Base-by-base conservation (phyloP, 176 grass and related monocot species). In the Urochloa ruziziensis region DNA sequence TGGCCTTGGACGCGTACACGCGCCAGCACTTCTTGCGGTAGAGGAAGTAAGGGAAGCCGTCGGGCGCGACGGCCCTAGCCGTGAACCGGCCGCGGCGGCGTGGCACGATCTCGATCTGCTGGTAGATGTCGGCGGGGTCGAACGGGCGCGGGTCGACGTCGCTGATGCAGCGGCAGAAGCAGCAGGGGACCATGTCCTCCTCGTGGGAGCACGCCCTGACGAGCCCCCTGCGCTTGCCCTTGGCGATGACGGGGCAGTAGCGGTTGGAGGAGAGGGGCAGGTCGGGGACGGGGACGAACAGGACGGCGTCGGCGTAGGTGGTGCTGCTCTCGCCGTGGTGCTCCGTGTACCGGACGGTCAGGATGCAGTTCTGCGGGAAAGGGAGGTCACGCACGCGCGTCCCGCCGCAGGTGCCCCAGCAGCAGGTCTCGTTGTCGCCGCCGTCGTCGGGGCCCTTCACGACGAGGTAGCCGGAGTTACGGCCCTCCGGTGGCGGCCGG, bases 231-330 rank as follows among this genome's bases (percentile, higher is more conserved):
- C 32, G 36, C 61, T 44, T 80, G 40, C 90, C 93, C 32, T 40
- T 25, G 24, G 84, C 82, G 23, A 86, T 27, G 43, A 92, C 82
- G 24, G 79, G 68, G 83, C 90, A 95, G 68, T 92, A 95, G 18
- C 89, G 93, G 86, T 90, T 92, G 25, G 82, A 58, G 0, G 90
- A 57, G 15, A 86, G 79, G 1, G 91, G 94, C 44, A 80, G 87
- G 83, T 90, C 84, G 15, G 82, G 65, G 66, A 94, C 89, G 25
- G 91, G 91, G 30, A 97, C 84, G 85, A 94, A 94, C 39, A 94
- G 42, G 44, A 86, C 91, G 44, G 78, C 83, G n/a, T 85, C 78
- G 13, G 8, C 10, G 78, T 89, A 75, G 57, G 48, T 52, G 17
- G 30, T 54, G 48, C 42, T 81, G 48, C 42, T 68, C 61, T 88